A percentile compares a stretch with the other conserved stretches of the same genome.
Evolutionary conservation across 2,329 filamentous ascomycete genomes (phyloP).

Genomic region (Didymella arachidicola): DNA sequence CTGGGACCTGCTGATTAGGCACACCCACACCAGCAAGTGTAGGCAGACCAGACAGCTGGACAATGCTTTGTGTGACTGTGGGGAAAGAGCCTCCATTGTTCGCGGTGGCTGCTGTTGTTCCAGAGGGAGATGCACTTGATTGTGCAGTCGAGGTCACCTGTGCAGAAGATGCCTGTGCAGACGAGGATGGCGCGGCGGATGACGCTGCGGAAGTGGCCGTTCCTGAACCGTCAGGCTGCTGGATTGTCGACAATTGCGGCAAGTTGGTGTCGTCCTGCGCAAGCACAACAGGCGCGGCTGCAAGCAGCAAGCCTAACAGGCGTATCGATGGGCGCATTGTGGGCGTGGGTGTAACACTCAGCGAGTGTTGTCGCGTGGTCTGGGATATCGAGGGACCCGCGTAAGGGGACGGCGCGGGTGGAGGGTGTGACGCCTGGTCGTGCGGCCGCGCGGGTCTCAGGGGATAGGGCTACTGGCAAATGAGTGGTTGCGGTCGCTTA

Average conservation of each 20-base stretch:
- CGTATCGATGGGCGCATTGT: slow-evolving; percentile 44
- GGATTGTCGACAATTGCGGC: slow-evolving; percentile 40
- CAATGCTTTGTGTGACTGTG: slow-evolving; percentile 30
- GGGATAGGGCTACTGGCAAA: slow-evolving; percentile 22
- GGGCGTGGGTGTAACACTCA: slow-evolving; percentile 26
- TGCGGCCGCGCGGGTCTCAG: slow-evolving; percentile 32
- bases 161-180: slow-evolving; percentile 29
- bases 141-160: slow-evolving; percentile 32
- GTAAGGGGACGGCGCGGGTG: slow-evolving; percentile 31
- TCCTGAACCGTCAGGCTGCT: slow-evolving; percentile 33
- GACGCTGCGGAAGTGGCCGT: slow-evolving; percentile 20
- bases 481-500: slow-evolving; percentile 13
- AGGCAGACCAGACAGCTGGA: slow-evolving; percentile 56
- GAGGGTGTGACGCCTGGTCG: slow-evolving; percentile 25
- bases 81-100: slow-evolving; percentile 22
- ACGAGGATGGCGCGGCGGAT: slow-evolving; percentile 30
- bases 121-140: slow-evolving; percentile 16
- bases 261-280: slow-evolving; percentile 41
- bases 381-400: slow-evolving; percentile 22
- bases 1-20: slow-evolving; percentile 78
- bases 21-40: slow-evolving; percentile 65
- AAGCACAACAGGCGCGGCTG: slow-evolving; percentile 41
- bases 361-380: slow-evolving; percentile 19
- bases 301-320: slow-evolving; percentile 42
- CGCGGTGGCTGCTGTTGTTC: slow-evolving; percentile 17